These are phyloP conservation scores for Talaromyces sp. DNA, from an alignment of 2,329 filamentous ascomycete species.

Conservation along the genomic window DNA sequence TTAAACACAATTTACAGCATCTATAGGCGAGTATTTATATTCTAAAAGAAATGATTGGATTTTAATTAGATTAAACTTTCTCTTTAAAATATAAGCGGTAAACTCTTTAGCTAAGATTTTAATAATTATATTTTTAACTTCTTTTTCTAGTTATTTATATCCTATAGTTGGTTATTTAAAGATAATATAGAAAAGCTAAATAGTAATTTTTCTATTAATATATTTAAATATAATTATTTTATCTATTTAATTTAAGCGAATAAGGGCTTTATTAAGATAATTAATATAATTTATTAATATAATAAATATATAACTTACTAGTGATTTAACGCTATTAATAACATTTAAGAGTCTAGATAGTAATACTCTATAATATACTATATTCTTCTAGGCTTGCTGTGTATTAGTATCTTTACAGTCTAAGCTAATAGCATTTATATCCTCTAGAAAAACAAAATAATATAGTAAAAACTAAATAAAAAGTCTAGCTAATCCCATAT, in stretches of 20 bases:
- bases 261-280: constrained; percentile 54
- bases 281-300: too few species aligned
- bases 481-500: constrained; percentile 61
- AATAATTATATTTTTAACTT: neutral
- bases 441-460: too few species aligned
- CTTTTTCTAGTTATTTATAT: neutral
- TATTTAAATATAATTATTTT: constrained; percentile 58
- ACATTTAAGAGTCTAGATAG: too few species aligned
- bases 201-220: constrained; percentile 33
- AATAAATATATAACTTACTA: too few species aligned
- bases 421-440: too few species aligned
- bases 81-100: constrained; percentile 28
- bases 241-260: constrained; percentile 67
- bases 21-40: constrained; percentile 31
- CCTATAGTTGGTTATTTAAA: constrained; percentile 21
- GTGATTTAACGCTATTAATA: too few species aligned
- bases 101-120: constrained; percentile 30
- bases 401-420: too few species aligned
- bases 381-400: too few species aligned
- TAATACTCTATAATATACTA: accelerated
- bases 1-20: constrained; percentile 20
- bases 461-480: constrained; percentile 41
- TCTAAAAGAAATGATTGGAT: constrained; percentile 40
- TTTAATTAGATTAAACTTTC: constrained; percentile 38
- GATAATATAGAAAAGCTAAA: constrained; percentile 33